These are phyloP conservation scores for Aphanomyces invadans DNA, from an alignment of 352 stramenopile genomes.

Conservation along the genomic window DNA sequence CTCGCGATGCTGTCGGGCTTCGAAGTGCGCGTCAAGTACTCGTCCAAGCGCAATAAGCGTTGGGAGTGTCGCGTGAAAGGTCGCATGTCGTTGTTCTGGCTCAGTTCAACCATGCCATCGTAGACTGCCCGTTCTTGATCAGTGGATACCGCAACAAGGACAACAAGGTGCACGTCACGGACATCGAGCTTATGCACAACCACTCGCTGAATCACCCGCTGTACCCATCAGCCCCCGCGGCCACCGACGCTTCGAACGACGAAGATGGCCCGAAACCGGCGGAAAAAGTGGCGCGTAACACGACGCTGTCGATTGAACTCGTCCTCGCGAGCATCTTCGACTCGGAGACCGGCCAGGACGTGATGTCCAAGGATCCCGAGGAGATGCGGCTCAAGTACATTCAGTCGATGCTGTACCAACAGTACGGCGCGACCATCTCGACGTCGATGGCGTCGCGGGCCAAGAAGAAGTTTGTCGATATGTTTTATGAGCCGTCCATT, in stretches of 20 bases:
- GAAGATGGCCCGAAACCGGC: not conserved
- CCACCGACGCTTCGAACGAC: not conserved
- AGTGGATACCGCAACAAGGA: slow-evolving; percentile 25
- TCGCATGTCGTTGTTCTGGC: not conserved
- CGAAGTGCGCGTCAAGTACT: slow-evolving; percentile 25
- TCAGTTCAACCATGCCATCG: not conserved
- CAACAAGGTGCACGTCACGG: slow-evolving; percentile 22
- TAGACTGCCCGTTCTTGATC: slow-evolving; percentile 19
- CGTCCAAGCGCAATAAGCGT: slow-evolving; percentile 23
- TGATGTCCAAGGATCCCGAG: slow-evolving; percentile 25
- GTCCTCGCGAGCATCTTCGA: slow-evolving; percentile 22
- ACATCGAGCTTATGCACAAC: slow-evolving; percentile 23
- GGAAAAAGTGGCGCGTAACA: slow-evolving; percentile 18
- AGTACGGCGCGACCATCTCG: slow-evolving; percentile 21
- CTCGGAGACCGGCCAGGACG: slow-evolving; percentile 9
- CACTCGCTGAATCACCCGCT: not conserved
- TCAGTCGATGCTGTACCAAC: slow-evolving; percentile 12
- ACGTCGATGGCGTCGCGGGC: slow-evolving; percentile 21
- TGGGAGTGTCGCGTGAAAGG: slow-evolving; percentile 18
- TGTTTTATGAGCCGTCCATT: slow-evolving; percentile 24
- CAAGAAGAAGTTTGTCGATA: slow-evolving; percentile 24
- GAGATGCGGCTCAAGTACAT: slow-evolving; percentile 24
- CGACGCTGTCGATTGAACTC: slow-evolving; percentile 22
- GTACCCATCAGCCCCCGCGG: not conserved
- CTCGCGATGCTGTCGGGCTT: slow-evolving; percentile 23